These are phyloP conservation scores for Beverwykella pulmonaria DNA, from an alignment of 495 filamentous ascomycete genomes.

Conservation along the genomic window DNA sequence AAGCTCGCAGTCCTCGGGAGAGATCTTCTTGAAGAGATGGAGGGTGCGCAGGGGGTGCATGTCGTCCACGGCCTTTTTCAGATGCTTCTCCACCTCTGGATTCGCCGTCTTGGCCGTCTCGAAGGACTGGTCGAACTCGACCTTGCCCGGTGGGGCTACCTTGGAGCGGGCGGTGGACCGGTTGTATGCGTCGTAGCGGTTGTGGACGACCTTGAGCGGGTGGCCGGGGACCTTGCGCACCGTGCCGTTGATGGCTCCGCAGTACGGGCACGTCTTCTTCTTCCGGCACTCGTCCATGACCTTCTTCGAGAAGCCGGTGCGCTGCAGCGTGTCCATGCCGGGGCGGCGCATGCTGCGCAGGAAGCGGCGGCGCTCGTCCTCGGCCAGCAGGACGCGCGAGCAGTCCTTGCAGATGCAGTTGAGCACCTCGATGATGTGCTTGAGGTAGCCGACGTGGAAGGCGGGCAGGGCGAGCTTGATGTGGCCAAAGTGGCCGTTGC, in stretches of 20 bases:
- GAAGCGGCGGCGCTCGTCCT: constrained; percentile 69
- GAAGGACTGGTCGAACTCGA: constrained; percentile 82
- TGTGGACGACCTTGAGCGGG: constrained; percentile 89
- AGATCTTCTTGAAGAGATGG: constrained; percentile 86
- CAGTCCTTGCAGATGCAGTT: constrained; percentile 94
- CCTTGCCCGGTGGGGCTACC: constrained; percentile 73
- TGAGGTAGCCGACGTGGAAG: constrained; percentile 95
- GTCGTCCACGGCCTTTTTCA: constrained; percentile 90
- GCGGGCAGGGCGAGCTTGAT: constrained; percentile 84
- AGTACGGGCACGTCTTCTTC: constrained; percentile 72
- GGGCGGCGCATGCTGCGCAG: constrained; percentile 78
- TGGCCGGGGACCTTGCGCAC: constrained; percentile 79
- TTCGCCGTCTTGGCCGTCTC: constrained; percentile 70
- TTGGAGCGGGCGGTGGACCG: constrained; percentile 84
- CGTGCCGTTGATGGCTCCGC: constrained; percentile 77
- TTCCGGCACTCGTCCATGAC: constrained; percentile 89
- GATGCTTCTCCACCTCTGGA: constrained; percentile 83
- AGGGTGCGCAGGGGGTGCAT: constrained; percentile 86
- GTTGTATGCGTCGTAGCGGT: constrained; percentile 86
- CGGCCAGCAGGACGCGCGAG: constrained; percentile 74
- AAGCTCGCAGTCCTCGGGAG: constrained; percentile 84
- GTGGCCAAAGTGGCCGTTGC: constrained; percentile 94
- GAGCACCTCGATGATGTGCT: constrained; percentile 81
- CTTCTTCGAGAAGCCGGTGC: constrained; percentile 76
- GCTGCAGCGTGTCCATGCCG: constrained; percentile 81